Percentiles rank a stretch among this genome's conserved stretches.
phyloP scores from a whole-genome alignment of 75 land plant genomes.

The Pinus tabuliformis region DNA sequence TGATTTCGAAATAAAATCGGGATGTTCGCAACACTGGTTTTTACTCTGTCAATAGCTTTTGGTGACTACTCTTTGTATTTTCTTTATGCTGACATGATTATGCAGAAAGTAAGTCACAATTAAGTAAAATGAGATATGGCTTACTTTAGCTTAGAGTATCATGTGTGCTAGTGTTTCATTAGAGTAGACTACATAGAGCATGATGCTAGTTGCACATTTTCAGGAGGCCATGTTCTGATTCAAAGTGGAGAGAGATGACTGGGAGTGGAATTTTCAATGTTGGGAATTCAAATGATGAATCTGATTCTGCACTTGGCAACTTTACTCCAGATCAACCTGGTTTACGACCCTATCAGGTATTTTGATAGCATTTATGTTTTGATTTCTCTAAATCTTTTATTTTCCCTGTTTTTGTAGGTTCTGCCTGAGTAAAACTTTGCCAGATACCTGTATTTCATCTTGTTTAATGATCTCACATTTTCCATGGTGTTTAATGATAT shows the following conservation, averaged over 20 bases:
- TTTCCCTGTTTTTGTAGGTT: neutral
- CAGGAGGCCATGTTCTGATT: conserved; percentile 43
- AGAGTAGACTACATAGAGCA: neutral
- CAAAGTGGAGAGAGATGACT: conserved; percentile 42
- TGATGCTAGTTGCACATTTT: neutral
- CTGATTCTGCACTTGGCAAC: neutral
- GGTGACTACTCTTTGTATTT: neutral
- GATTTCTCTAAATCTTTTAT: conserved; percentile 3
- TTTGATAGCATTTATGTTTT: neutral
- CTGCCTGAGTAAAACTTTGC: neutral
- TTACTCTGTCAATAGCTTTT: neutral
- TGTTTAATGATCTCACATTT: neutral
- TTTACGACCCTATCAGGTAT: conserved; percentile 6
- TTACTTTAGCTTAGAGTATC: neutral
- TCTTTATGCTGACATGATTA: neutral
- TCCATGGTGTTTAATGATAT: neutral
- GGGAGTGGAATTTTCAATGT: conserved; percentile 40
- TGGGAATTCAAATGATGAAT: conserved; percentile 4
- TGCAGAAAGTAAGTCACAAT: neutral
- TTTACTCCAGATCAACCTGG: neutral
- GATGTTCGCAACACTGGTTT: too few species aligned
- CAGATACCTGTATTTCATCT: neutral
- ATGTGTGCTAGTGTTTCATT: neutral
- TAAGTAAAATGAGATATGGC: neutral
- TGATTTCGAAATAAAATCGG: too few species aligned